phyloP scores from a whole-genome alignment of 2,329 filamentous ascomycete genomes.

The Arthroderma uncinatum region DNA sequence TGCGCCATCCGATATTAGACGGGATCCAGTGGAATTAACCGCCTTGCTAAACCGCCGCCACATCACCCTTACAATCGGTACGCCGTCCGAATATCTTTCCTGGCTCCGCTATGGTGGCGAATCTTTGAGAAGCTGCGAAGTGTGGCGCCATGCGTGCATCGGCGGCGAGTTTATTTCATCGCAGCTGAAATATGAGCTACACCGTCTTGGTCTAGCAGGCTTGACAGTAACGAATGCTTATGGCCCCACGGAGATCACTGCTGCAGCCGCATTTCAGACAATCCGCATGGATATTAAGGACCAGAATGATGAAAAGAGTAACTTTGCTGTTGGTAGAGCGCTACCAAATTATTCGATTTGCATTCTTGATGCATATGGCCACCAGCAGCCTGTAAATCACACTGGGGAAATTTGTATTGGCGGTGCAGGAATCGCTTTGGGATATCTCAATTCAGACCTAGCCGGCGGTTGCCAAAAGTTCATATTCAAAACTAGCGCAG shows the following conservation, averaged over 20 bases:
- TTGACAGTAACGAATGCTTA: constrained; percentile 12
- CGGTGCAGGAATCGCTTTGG: constrained; percentile 19
- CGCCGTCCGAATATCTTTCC: constrained; percentile 18
- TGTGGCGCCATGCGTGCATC: constrained; percentile 15
- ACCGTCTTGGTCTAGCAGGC: background rate
- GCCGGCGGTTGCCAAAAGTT: constrained; percentile 17
- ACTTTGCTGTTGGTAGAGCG: constrained; percentile 16
- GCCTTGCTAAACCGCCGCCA: constrained; percentile 12
- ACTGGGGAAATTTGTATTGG: constrained; percentile 36
- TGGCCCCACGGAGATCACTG: constrained; percentile 19
- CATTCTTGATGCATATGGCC: constrained; percentile 31
- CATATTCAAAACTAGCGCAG: constrained; percentile 12
- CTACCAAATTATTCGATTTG: constrained; percentile 30
- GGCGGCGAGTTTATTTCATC: constrained; percentile 16
- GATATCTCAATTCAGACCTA: constrained; percentile 16
- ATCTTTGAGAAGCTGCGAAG: constrained; percentile 8
- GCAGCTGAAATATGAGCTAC: constrained; percentile 10
- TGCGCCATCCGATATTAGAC: constrained; percentile 11
- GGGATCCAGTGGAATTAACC: constrained; percentile 15
- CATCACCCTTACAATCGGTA: constrained; percentile 17
- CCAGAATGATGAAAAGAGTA: background rate
- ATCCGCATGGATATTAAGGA: constrained; percentile 15
- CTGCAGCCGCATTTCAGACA: constrained; percentile 6
- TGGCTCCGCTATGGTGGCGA: constrained; percentile 13
- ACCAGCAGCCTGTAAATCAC: constrained; percentile 30